Percentiles rank a stretch among this genome's conserved stretches.
These are phyloP conservation scores for Bryum argenteum DNA, from an alignment of 225 moss, liverwort and hornwort genomes.

Conservation along the genomic window DNA sequence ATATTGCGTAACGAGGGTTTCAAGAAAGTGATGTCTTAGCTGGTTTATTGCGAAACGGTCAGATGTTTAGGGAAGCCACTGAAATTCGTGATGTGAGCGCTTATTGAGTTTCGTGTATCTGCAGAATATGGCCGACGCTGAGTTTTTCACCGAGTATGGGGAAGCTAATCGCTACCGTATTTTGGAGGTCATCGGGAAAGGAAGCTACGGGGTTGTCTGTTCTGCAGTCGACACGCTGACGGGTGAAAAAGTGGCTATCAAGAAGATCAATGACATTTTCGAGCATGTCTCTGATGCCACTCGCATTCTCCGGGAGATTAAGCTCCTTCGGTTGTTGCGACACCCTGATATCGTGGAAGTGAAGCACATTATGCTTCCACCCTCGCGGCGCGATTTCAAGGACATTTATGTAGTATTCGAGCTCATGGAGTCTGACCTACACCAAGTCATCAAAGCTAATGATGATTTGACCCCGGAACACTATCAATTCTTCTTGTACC, in stretches of 20 bases:
- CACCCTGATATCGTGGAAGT: slow-evolving; percentile 99
- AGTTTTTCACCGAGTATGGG: slow-evolving; percentile 99
- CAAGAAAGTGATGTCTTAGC: slow-evolving; percentile 28
- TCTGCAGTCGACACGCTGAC: slow-evolving; percentile 93
- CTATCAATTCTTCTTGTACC: slow-evolving; percentile 98
- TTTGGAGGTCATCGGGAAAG: slow-evolving; percentile 98
- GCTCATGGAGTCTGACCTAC: slow-evolving; percentile 99
- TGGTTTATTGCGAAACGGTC: slow-evolving; percentile 21
- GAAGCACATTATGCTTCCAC: slow-evolving; percentile 99
- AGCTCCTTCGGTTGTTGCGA: slow-evolving; percentile 88
- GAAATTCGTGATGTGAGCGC: slow-evolving; percentile 26
- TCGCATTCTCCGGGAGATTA: slow-evolving; percentile 97
- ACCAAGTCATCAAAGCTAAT: slow-evolving; percentile 99
- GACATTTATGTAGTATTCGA: slow-evolving; percentile 99
- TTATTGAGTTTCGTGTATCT: slow-evolving; percentile 32
- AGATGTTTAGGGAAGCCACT: slow-evolving; percentile 25
- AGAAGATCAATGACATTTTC: slow-evolving; percentile 99
- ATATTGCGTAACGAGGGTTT: slow-evolving; percentile 24
- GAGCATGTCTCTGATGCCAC: slow-evolving; percentile 99
- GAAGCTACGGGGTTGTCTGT: slow-evolving; percentile 98
- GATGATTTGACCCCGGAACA: slow-evolving; percentile 99
- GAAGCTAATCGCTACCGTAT: slow-evolving; percentile 99
- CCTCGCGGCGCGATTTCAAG: slow-evolving; percentile 97
- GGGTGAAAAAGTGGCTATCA: slow-evolving; percentile 97
- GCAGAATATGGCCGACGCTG: slow-evolving; percentile 98